Evolutionary conservation across 768 basidiomycete genomes (phyloP), one percentile per base, ranked within the genome.

Genomic region (Rhodocollybia butyracea): DNA sequence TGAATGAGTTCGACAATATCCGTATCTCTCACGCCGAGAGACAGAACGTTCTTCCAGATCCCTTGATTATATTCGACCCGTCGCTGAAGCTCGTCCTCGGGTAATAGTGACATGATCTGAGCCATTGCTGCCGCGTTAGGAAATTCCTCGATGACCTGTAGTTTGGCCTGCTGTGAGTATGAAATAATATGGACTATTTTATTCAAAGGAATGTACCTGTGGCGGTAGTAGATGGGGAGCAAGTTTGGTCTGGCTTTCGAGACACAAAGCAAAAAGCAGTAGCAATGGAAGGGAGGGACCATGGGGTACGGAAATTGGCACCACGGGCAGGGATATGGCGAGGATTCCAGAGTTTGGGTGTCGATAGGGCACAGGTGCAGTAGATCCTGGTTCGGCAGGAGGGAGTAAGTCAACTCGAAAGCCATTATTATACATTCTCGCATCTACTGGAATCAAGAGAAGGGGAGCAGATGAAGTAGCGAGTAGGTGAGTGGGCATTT

Each of bases 31-130:
- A 81, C 73, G 6, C 78, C 83, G 52, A 86, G 69, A 17, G 73
- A 73, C 11, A 88, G 74, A 32, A 80, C 75, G 54, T 88, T 88
- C 61, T 76, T 78, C 85, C 86, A 85, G 47, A 87, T 65, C n/a
- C 86, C 85, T 41, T 81, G 79, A 63, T 82, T 86, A 55, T 69
- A 69, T 31, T 59, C 59, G 58, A 71, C 65, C 21, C 70, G 61
- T 19, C 68, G 62, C 34, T 77, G 68, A 48, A 77, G 75, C 34
- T 72, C 63, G 34, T 74, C 72, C 51, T 69, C 73, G 65, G 70
- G 69, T 22, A 73, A 57, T 4, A 64, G 68, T 38, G 77, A 73
- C 67, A 86, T 76, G 39, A 75, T 68, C 22, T 72, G 66, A 1
- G 83, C 72, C 85, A 87, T 87, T 10, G 75, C 74, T 2, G 81